phyloP scores from a whole-genome alignment of 2,329 filamentous ascomycete genomes.

The Neofusicoccum ribis region DNA sequence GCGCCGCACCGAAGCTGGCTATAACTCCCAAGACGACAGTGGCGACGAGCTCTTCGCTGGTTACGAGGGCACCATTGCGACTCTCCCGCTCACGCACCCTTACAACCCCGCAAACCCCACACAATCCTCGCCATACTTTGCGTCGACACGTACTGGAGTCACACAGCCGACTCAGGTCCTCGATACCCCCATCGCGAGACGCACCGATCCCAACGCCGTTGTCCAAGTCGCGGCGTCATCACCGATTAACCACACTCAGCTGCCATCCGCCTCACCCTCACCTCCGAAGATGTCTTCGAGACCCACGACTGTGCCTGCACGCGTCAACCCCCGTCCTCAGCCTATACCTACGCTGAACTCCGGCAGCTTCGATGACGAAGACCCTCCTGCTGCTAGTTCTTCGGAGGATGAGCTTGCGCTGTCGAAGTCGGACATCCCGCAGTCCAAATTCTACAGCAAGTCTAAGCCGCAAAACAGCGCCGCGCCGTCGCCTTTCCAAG shows the following conservation, averaged over 20 bases:
- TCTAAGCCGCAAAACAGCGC: slow-evolving; percentile 20
- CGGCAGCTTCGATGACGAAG: slow-evolving; percentile 43
- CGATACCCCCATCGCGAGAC: slow-evolving; percentile 40
- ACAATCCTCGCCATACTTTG: not conserved
- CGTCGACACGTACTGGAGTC: not conserved
- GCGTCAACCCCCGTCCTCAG: slow-evolving; percentile 27
- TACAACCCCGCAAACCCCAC: not conserved
- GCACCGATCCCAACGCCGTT: slow-evolving; percentile 37
- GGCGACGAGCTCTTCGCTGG: slow-evolving; percentile 53
- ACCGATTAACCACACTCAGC: slow-evolving; percentile 50
- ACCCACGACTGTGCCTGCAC: slow-evolving; percentile 40
- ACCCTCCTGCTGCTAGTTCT: slow-evolving; percentile 41
- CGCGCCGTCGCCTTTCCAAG: not conserved
- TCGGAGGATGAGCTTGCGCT: slow-evolving; percentile 51
- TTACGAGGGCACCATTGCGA: slow-evolving; percentile 53
- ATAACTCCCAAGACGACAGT: slow-evolving; percentile 43
- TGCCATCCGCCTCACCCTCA: slow-evolving; percentile 46
- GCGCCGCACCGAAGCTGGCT: not conserved
- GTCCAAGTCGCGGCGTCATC: slow-evolving; percentile 91
- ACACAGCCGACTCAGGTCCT: slow-evolving; percentile 66
- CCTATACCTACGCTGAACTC: slow-evolving; percentile 56
- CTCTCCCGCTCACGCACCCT: slow-evolving; percentile 29
- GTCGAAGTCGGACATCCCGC: slow-evolving; percentile 60
- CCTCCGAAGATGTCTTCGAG: slow-evolving; percentile 35
- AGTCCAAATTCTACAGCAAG: slow-evolving; percentile 54